Evolutionary conservation across 2,329 filamentous ascomycete genomes (phyloP), one percentile per base, ranked within the genome.

Genomic region (Ramichloridium luteum): DNA sequence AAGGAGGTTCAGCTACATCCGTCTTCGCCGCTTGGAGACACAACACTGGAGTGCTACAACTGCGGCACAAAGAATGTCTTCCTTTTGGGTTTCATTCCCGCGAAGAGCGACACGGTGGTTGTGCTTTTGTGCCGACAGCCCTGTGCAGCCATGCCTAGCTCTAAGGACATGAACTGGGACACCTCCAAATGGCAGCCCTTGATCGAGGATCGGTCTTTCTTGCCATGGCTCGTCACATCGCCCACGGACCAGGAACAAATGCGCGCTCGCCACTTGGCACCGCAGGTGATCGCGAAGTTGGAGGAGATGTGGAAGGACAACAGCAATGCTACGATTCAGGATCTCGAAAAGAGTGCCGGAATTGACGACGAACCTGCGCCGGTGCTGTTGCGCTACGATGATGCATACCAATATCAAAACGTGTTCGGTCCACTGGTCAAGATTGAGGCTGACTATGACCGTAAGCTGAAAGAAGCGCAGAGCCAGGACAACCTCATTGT

Each of bases 91-190:
- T 98, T 98, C 56, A 98, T 98, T 47, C 92, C 90, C 6, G 90
- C 90, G 35, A 98, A 98, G 56, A 96, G 90, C 8, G 92, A 98
- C 52, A 94, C 90, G 0, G 90, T 98, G 16, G 92, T 98, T 5
- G 90, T 98, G 14, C 74, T 98, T 27, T 72, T 98, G 22, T 98
- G 90, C 57, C 85, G 90, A 39, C 90, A 96, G 59, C 90, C 90
- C 28, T 98, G 90, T 58, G 90, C 88, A 18, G 80, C 90, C 16
- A 88, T 82, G 62, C 81, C 86, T 2, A 96, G 90, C 18, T 88
- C 84, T 44, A 98, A 98, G 61, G 90, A 98, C 51, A 96, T 98
- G 86, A 98, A 90, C 57, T 98, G 90, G 90, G 90, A 98, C 56
- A 92, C 86, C 4, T 93, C 88, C 15, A 77, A 86, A 53, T 98